Base-by-base conservation (phyloP, 2,329 filamentous ascomycete genomes). In the Pyrenochaeta sp. region DNA sequence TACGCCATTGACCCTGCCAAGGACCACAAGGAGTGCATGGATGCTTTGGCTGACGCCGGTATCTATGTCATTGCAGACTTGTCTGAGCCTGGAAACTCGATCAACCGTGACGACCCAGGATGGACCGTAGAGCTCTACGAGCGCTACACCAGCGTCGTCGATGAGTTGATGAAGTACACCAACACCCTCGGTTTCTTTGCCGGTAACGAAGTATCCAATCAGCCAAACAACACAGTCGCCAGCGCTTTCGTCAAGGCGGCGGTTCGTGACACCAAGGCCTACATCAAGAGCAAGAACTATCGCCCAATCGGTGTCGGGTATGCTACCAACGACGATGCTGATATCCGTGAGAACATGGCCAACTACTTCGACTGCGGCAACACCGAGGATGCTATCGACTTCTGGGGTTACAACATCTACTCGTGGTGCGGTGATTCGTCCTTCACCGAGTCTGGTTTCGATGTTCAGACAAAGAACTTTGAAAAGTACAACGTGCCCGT, bases 391-490 rank as follows among this genome's bases (percentile, higher is more conserved):
- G 77, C 90, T 56, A 97, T 98, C 63, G 95, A 99, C 79, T 98
- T 96, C 83, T 99, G 93, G 91, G 95, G 95, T 54, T 98, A 98
- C 89, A 99, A 99, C 84, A 97, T 98, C 81, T 99, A 99, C 85
- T 96, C 93, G 47, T 99, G 95, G 95, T 99, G 95, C 76, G 95
- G 94, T 66, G 77, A 93, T 66, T 96, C 91, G 72, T 86, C 82
- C 69, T 95, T 90, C 81, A 72, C 82, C 31, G 73, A 83, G 54
- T 97, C 95, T 3, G 91, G 92, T 49, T 99, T 93, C 79, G 83
- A 89, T 61, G 83, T 87, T 51, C 90, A 94, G 75, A 92, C 92
- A 66, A 78, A 91, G 63, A 94, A 97, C 80, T 99, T 97, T 82
- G 77, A 82, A 54, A 86, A 89, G 74, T 99, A 95, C 84, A 91